Base-by-base conservation (phyloP, 2,329 filamentous ascomycete species). In the Diaporthe aspalathi region DNA sequence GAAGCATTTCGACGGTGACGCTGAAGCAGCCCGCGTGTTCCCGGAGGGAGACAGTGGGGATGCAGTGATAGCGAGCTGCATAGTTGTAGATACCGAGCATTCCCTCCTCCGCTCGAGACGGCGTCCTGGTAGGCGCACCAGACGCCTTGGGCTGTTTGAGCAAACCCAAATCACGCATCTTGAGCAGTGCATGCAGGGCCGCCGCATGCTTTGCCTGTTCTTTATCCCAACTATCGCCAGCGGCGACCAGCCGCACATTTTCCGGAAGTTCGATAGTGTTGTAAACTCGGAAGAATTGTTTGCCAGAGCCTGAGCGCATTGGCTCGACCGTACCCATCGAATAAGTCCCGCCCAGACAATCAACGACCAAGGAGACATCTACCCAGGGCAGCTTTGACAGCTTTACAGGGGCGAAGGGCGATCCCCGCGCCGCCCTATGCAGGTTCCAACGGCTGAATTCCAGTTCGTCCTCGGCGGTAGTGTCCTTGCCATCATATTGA, bases 51-150 rank as follows among this genome's bases (percentile, higher is more conserved):
- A 63, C 17, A 8, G 2, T n/a, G 16, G 54, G 70, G 27, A 63
- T 38, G 27, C 56, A 68, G 22, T 27, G 54, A n/a, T 68, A 62
- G 47, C 65, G 54, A 4, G 70, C 70, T 5, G 70, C 65, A 12
- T 71, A 71, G 65, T 71, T 69, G 66, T 63, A 71, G 9, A 69
- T 38, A 11, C 69, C 70, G 6, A 63, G 38, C 2, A 71, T 22
- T 0, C 38, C 35, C 24, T 52, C 16, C 20, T 32, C 63, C 45
- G 45, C 32, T 35, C 9, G n/a, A n/a, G n/a, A n/a, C n/a, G n/a
- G n/a, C n/a, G n/a, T n/a, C n/a, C n/a, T n/a, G n/a, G n/a, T n/a
- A n/a, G n/a, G n/a, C n/a, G n/a, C n/a, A n/a, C n/a, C n/a, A 35
- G 32, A 35, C 9, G 5, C 32, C 32, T 9, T 35, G 5, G 32